Base-by-base conservation (phyloP, 768 basidiomycete species). In the Cyclocybe cylindracea region DNA sequence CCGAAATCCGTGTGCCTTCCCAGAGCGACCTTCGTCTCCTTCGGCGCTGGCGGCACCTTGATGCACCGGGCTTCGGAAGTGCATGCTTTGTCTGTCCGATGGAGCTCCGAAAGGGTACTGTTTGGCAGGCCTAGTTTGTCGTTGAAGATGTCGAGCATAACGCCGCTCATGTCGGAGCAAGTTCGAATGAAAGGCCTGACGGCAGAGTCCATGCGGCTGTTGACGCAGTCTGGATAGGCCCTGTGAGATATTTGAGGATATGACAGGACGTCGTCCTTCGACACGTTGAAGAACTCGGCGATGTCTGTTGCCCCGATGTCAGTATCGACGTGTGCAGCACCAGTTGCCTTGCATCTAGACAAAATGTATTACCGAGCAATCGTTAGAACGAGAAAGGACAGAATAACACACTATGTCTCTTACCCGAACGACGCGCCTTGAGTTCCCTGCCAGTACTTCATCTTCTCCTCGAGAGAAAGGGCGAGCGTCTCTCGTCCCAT, bases 1-100 rank as follows among this genome's bases (percentile, higher is more conserved):
- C 85, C 84, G 53, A 85, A 86, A 63, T 86, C 86, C 2, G 84
- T 85, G 61, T 87, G 86, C 1, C 78, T 76, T n/a, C 83, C 83
- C 10, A 85, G 56, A 1, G 71, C 68, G 16, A 62, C 48, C 19
- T 57, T 57, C 5, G 43, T 52, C 69, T 63, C 59, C 4, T 69
- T 66, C 48, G 58, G 63, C 11, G 51, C 43, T 4, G 72, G 75
- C 2, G 83, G 77, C 13, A 69, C 78, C 60, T 65, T 79, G 55
- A 80, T 80, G 11, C 77, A 64, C 10, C 85, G 70, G 1, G 78
- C 68, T 58, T 87, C 84, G 46, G 80, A 78, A 8, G 79, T 78
- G 43, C 79, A 83, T 31, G 63, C 58, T 36, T 79, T 78, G 9
- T 70, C 70, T 4, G 63, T 29, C 2, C 63, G 51, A 58, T 87